phyloP scores from a whole-genome alignment of 306 rosid genomes.

The Quercus mongolica region DNA sequence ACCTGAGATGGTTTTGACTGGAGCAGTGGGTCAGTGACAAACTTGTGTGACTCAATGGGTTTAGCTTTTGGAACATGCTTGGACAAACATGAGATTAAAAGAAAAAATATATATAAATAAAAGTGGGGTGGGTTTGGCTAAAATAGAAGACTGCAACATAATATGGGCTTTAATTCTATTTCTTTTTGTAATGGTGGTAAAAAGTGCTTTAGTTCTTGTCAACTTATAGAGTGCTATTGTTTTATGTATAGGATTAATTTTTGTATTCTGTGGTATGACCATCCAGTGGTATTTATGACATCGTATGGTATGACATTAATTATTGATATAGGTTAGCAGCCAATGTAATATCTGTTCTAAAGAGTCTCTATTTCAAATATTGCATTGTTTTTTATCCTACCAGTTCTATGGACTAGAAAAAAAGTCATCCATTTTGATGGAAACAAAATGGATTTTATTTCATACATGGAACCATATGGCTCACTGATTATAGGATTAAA shows the following conservation, averaged over 20 bases:
- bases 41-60: neutral
- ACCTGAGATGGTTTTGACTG: conserved; percentile 33
- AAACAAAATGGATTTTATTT: neutral
- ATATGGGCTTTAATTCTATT: too few relatives aligned
- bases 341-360: neutral
- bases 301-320: neutral
- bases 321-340: neutral
- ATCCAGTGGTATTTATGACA: too few relatives aligned
- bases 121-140: too few relatives aligned
- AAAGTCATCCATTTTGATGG: neutral
- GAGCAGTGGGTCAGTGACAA: neutral
- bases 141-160: too few relatives aligned
- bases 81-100: neutral
- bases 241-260: too few relatives aligned
- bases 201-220: too few relatives aligned
- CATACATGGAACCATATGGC: too few relatives aligned
- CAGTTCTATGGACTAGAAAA: neutral
- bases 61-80: neutral
- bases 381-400: neutral
- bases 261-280: too few relatives aligned
- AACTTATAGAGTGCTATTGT: too few relatives aligned
- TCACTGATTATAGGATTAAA: too few relatives aligned
- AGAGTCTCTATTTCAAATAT: neutral
- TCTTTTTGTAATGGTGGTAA: too few relatives aligned
- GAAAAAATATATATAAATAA: too few relatives aligned